Percentiles rank a stretch among this genome's conserved stretches.
These are phyloP conservation scores for Nicotiana undulata DNA, from an alignment of 257 asterid genomes.

Conservation along the genomic window DNA sequence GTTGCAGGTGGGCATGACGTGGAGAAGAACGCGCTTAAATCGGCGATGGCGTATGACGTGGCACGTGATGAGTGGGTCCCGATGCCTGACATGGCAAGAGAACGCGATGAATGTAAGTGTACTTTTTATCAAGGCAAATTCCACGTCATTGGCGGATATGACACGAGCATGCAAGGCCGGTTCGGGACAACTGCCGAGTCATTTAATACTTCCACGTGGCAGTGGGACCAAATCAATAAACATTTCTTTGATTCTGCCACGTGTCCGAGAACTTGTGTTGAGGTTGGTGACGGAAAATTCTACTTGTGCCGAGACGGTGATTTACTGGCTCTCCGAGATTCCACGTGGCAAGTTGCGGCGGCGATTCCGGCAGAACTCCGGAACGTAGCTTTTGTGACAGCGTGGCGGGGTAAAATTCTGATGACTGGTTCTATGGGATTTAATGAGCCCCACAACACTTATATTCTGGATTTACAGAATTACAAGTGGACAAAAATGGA, in stretches of 20 bases:
- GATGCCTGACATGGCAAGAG: constrained; percentile 57
- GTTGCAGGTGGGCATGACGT: constrained; percentile 82
- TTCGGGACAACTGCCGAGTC: constrained; percentile 43
- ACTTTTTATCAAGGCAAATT: constrained; percentile 36
- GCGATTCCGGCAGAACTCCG: constrained; percentile 29
- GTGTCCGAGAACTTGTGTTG: constrained; percentile 45
- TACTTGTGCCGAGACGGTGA: constrained; percentile 20
- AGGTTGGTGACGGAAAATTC: constrained; percentile 24
- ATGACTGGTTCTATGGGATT: constrained; percentile 39
- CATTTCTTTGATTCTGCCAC: constrained; percentile 25
- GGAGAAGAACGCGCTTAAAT: constrained; percentile 55
- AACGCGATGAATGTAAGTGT: constrained; percentile 69
- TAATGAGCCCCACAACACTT: constrained; percentile 29
- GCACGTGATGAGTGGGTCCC: constrained; percentile 31
- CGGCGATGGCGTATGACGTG: constrained; percentile 62
- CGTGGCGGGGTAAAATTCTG: constrained; percentile 47
- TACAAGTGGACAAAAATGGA: constrained; percentile 43
- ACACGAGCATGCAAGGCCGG: constrained; percentile 45
- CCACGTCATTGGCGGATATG: constrained; percentile 71
- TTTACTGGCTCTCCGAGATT: constrained; percentile 19
- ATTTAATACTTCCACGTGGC: constrained; percentile 37
- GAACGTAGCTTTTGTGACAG: constrained; percentile 24
- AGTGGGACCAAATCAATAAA: constrained; percentile 36
- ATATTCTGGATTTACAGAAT: constrained; percentile 34
- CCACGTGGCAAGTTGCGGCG: constrained; percentile 31